Conservation (phyloP, 2,329 filamentous ascomycete species). For the Venturia nashicola region DNA sequence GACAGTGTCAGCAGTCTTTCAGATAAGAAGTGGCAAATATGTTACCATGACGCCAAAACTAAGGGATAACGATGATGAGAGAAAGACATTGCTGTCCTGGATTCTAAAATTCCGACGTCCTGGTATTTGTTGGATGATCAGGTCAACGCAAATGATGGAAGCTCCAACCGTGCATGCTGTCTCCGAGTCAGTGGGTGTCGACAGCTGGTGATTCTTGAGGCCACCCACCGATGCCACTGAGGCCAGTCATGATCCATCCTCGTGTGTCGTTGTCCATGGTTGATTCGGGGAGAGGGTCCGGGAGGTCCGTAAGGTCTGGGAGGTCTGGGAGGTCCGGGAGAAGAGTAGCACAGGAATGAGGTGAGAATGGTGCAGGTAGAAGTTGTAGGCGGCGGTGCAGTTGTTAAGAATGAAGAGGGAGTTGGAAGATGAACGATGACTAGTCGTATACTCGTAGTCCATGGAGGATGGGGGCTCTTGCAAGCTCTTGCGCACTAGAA, state of each 20-base stretch:
- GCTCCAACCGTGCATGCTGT: conserved; percentile 48
- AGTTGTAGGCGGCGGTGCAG: not conserved
- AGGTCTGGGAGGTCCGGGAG: not conserved
- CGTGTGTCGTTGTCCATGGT: conserved; percentile 66
- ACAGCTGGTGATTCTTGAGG: conserved; percentile 4
- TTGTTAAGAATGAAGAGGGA: not conserved
- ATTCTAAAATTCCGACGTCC: conserved; percentile 71
- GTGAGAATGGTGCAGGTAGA: not conserved
- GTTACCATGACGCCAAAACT: conserved; percentile 94
- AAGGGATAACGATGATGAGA: conserved; percentile 77
- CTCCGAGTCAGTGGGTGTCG: not conserved
- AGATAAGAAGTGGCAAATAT: conserved; percentile 8
- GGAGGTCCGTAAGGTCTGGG: not conserved
- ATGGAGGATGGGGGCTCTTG: not conserved
- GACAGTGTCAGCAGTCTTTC: not conserved
- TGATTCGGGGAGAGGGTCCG: not conserved
- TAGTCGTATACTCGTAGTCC: no score
- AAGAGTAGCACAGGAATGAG: not conserved
- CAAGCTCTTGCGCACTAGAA: not conserved
- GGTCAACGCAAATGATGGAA: conserved; percentile 75
- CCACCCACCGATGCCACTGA: conserved; percentile 60
- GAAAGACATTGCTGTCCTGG: conserved; percentile 76
- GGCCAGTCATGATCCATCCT: conserved; percentile 81
- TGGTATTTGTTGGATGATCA: conserved; percentile 60
- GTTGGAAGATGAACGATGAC: no score